Evolutionary conservation across 495 filamentous ascomycete species (phyloP).

Genomic region (Pyrenopolyporus hunteri): DNA sequence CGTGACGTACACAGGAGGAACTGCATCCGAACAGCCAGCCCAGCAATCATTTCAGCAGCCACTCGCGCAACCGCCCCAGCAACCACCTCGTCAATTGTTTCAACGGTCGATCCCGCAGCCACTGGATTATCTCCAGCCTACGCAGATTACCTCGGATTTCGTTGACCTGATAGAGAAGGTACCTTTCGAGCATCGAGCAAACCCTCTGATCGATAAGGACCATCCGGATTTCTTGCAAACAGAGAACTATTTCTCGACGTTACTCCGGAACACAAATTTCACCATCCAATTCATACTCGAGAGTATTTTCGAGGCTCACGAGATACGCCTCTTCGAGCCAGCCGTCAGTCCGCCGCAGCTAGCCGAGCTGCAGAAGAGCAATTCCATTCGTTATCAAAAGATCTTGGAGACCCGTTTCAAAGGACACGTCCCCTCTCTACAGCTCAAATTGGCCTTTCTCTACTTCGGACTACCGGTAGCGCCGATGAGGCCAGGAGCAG

Average conservation of each 20-base stretch:
- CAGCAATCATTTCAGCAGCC: not conserved
- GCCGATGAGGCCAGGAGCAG: constrained; percentile 25
- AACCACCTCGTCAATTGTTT: not conserved
- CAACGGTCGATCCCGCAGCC: not conserved
- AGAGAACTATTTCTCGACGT: constrained; percentile 30
- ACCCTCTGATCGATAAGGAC: constrained; percentile 18
- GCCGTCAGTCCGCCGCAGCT: constrained; percentile 19
- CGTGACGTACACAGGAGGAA: too few species aligned
- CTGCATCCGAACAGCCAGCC: too few species aligned
- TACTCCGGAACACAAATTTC: constrained; percentile 18
- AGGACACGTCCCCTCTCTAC: constrained; percentile 18
- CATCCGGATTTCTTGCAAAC: constrained; percentile 23
- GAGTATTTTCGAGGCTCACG: constrained; percentile 33
- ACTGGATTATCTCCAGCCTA: not conserved
- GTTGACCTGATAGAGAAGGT: not conserved
- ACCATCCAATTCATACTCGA: constrained; percentile 34
- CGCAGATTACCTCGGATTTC: not conserved
- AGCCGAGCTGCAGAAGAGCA: constrained; percentile 18
- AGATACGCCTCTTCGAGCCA: constrained; percentile 34
- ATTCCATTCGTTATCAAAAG: constrained; percentile 18
- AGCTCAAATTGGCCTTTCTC: constrained; percentile 38
- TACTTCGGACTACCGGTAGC: constrained; percentile 41
- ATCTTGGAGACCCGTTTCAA: constrained; percentile 35
- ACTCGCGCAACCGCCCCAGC: not conserved
- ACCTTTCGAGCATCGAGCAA: constrained; percentile 20